Conservation (phyloP, 23 red algal genomes). For the Pyropia haitanensis region DNA sequence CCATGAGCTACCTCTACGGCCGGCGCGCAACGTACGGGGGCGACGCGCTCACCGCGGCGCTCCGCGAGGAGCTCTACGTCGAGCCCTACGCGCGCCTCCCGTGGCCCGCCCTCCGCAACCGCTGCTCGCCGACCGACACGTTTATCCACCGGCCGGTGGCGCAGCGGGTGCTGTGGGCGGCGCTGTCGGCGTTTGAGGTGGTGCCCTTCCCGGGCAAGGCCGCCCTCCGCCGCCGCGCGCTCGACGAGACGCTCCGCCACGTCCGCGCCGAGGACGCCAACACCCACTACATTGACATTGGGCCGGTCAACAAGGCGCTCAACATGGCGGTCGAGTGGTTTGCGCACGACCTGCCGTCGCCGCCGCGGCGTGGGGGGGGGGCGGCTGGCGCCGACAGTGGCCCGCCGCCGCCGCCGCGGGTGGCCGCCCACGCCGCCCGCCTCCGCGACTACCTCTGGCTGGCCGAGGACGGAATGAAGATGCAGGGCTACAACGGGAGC, state of each 20-base stretch:
- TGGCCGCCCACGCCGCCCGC: constrained; percentile 60
- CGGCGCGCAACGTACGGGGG: constrained; percentile 43
- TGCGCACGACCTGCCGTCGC: constrained; percentile 28
- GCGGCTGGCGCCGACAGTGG: too few relatives aligned
- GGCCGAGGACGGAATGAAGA: constrained; percentile 99
- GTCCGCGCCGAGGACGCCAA: constrained; percentile 72
- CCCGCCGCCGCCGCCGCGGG: constrained; percentile 3
- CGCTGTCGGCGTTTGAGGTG: constrained; percentile 47
- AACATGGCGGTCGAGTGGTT: constrained; percentile 83
- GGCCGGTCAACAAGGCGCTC: constrained; percentile 98
- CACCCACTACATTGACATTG: constrained; percentile 84
- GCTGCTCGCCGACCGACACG: constrained; percentile 72
- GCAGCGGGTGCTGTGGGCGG: constrained; percentile 76
- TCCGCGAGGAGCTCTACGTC: constrained; percentile 79
- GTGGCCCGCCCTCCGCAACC: constrained; percentile 53
- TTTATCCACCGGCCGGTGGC: constrained; percentile 74
- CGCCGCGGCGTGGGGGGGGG: neutral
- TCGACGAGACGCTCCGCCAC: constrained; percentile 55
- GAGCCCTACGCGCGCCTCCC: constrained; percentile 59
- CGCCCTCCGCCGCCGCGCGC: constrained; percentile 30
- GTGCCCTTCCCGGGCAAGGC: constrained; percentile 66
- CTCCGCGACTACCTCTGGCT: constrained; percentile 97
- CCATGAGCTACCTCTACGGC: constrained; percentile 95
- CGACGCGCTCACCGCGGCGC: constrained; percentile 32
- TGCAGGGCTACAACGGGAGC: constrained; percentile 99